Evolutionary conservation across 495 filamentous ascomycete genomes (phyloP), one percentile per base, ranked within the genome.

Genomic region (Neurospora intermedia): DNA sequence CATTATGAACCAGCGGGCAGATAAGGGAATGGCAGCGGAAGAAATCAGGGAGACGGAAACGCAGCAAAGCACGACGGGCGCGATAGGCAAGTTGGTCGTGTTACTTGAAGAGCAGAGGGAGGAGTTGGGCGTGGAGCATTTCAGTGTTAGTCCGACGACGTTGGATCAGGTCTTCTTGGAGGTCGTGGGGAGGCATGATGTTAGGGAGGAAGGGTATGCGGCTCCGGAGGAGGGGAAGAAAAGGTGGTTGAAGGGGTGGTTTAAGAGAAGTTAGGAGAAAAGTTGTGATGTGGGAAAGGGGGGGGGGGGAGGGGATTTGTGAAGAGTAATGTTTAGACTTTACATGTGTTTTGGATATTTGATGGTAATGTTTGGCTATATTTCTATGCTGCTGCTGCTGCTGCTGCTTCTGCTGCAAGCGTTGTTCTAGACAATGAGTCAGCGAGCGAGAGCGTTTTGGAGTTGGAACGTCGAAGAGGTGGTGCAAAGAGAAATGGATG

Each of bases 161-260:
- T 84, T 96, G 73, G 94, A 96, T 81, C 91, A 96, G 83, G 93
- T 96, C 1, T 97, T 97, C 81, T 82, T 97, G 82, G 88, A 82
- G 46, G 93, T 96, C 74, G 92, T 96, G 0, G 88, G 89, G 20
- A 86, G 87, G 79, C 91, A 95, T 79, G 88, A 93, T 81, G 88
- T 96, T 3, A 81, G 86, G 71, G 94, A 96, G 81, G 93, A 95
- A 83, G 91, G 92, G 72, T 91, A 89, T 38, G 35, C 35, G 35
- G 35, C 35, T 72, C 80, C 81, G 38, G 80, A 82, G 69, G 77
- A 81, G 69, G 80, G 80, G 76, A 75, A 72, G 74, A 77, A 73
- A 74, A 62, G 43, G 73, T 75, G 76, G 78, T 69, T 66, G 73
- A 69, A 43, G 39, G n/a, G 39, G 69, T 23, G 39, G 39, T 39